Percentiles rank a stretch among this genome's conserved stretches.
Evolutionary conservation across 2,329 filamentous ascomycete species (phyloP).

Genomic region (Orbilia ellipsospora): DNA sequence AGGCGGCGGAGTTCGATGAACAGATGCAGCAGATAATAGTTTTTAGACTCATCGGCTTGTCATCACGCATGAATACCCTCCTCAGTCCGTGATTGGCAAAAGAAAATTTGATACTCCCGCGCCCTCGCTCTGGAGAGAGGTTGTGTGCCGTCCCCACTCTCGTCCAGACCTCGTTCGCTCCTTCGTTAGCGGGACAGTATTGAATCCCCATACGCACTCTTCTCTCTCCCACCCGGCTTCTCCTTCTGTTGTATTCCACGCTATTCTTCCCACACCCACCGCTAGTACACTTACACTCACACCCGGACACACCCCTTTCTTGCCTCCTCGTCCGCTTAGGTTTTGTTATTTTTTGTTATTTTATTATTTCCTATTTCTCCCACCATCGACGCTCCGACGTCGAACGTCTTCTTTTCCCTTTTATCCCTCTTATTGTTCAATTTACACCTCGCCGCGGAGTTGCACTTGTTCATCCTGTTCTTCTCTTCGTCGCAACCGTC

Average conservation of each 20-base stretch:
- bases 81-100: slow-evolving; percentile 8
- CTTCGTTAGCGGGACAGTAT: no score
- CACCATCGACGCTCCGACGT: slow-evolving; percentile 44
- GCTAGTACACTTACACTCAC: background rate
- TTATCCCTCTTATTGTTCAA: slow-evolving; percentile 21
- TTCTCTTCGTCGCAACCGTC: slow-evolving; percentile 24
- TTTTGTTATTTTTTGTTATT: slow-evolving; percentile 9
- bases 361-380: slow-evolving; percentile 16
- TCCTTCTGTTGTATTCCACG: slow-evolving; percentile 41
- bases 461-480: slow-evolving; percentile 4
- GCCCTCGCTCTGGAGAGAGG: background rate
- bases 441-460: slow-evolving; percentile 14
- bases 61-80: background rate
- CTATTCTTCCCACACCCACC: background rate
- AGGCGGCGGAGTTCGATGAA: slow-evolving; percentile 5
- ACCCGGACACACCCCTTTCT: slow-evolving; percentile 20
- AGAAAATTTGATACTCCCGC: slow-evolving; percentile 1
- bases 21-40: background rate
- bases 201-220: no score
- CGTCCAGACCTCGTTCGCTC: background rate
- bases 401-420: slow-evolving; percentile 27
- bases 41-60: background rate
- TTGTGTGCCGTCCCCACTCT: slow-evolving; percentile 18
- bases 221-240: no score
- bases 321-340: slow-evolving; percentile 14